These are phyloP conservation scores for Exophiala calicioides DNA, from an alignment of 2,329 filamentous ascomycete genomes.

Conservation along the genomic window DNA sequence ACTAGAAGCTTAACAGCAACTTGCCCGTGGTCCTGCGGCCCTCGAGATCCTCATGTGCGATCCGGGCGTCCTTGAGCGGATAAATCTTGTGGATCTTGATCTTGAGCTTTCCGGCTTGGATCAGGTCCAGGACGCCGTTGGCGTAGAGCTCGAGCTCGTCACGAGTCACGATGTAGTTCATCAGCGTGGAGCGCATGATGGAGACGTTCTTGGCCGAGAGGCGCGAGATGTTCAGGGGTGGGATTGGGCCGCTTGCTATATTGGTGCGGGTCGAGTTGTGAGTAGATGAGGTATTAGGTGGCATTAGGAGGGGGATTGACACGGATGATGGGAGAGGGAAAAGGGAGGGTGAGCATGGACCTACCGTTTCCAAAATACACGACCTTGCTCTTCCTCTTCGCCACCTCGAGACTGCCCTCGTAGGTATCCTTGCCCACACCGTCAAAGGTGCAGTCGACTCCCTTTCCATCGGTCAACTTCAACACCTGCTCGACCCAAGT, in stretches of 20 bases:
- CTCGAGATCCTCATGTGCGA: constrained; percentile 78
- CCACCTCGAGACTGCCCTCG: constrained; percentile 71
- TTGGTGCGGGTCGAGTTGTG: neutral
- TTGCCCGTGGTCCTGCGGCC: constrained; percentile 82
- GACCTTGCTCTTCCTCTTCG: constrained; percentile 75
- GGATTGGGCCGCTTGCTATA: constrained; percentile 63
- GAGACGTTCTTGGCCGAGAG: constrained; percentile 75
- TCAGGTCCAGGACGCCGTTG: constrained; percentile 70
- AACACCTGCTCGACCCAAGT: constrained; percentile 79
- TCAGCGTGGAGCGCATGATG: constrained; percentile 72
- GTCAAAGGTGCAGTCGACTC: constrained; percentile 72
- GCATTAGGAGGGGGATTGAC: neutral
- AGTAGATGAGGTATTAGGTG: neutral
- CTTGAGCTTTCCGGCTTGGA: constrained; percentile 69
- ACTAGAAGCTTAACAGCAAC: constrained; percentile 67
- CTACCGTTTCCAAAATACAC: constrained; percentile 72
- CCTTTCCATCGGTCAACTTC: constrained; percentile 74
- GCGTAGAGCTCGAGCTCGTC: constrained; percentile 72
- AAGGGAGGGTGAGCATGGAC: neutral
- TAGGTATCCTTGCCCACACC: constrained; percentile 84
- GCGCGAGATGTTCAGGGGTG: constrained; percentile 62
- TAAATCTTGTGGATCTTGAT: constrained; percentile 76
- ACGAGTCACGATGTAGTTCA: constrained; percentile 67
- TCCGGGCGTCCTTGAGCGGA: constrained; percentile 68
- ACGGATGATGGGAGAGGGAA: neutral